Conservation (phyloP, 2,329 filamentous ascomycete genomes). For the Drechmeria coniospora region DNA sequence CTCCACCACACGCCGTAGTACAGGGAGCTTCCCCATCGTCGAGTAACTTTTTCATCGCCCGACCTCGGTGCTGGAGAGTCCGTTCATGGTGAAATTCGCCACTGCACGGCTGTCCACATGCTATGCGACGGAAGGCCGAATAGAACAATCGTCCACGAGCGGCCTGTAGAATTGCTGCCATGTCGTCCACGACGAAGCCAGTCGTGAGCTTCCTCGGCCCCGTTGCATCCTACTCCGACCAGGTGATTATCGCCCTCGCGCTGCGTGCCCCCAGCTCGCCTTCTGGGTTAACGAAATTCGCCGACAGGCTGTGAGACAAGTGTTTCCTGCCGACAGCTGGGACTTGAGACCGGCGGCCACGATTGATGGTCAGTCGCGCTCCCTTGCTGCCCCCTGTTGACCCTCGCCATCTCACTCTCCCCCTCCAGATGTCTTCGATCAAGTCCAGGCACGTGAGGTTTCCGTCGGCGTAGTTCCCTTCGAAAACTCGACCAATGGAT, state of each 20-base stretch:
- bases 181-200: slow-evolving; percentile 18
- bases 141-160: too few species aligned
- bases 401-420: background rate
- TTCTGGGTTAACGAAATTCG: slow-evolving; percentile 8
- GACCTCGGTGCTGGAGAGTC: too few species aligned
- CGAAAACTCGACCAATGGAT: slow-evolving; percentile 91
- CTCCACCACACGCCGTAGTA: too few species aligned
- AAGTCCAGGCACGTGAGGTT: slow-evolving; percentile 51
- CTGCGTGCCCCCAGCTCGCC: slow-evolving; percentile 1
- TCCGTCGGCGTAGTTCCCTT: slow-evolving; percentile 76
- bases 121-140: too few species aligned
- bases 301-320: slow-evolving; percentile 27
- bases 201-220: slow-evolving; percentile 35
- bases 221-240: slow-evolving; percentile 33
- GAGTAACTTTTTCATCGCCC: too few species aligned
- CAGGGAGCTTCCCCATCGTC: too few species aligned
- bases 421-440: slow-evolving; percentile 56
- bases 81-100: too few species aligned
- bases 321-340: slow-evolving; percentile 32
- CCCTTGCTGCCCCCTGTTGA: background rate
- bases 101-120: too few species aligned
- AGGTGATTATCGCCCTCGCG: slow-evolving; percentile 20
- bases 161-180: too few species aligned
- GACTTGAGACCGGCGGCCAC: slow-evolving; percentile 33
- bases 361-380: slow-evolving; percentile 27